phyloP scores from a whole-genome alignment of 495 filamentous ascomycete genomes.

The Xylaria cubensis region DNA sequence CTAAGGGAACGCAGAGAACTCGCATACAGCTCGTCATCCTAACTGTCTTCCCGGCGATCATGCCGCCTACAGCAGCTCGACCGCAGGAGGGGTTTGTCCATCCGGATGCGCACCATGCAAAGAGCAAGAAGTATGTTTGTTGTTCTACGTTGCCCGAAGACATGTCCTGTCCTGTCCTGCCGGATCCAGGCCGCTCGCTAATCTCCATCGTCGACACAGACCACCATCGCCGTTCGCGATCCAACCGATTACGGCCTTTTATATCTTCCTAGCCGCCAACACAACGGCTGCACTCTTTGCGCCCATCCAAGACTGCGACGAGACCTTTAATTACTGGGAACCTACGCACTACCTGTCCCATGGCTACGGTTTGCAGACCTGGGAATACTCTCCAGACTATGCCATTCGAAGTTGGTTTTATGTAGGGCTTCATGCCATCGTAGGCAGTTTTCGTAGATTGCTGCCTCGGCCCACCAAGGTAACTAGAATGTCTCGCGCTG shows the following conservation, averaged over 20 bases:
- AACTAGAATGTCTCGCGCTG: constrained; percentile 12
- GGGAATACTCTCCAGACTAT: constrained; percentile 98
- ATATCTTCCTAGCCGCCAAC: constrained; percentile 75
- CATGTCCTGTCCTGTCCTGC: background rate
- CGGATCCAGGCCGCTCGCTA: background rate
- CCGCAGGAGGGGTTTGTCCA: constrained; percentile 46
- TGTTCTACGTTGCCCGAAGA: background rate
- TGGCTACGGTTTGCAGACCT: constrained; percentile 94
- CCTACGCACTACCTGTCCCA: constrained; percentile 93
- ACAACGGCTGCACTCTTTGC: constrained; percentile 78
- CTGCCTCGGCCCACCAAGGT: constrained; percentile 65
- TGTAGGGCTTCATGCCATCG: constrained; percentile 78
- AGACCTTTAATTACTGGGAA: constrained; percentile 99
- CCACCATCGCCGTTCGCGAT: constrained; percentile 67
- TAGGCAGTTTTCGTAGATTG: constrained; percentile 68
- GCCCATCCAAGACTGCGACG: constrained; percentile 98
- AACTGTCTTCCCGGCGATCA: constrained; percentile 26
- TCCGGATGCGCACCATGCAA: constrained; percentile 53
- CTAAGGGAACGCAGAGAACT: background rate
- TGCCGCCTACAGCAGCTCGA: constrained; percentile 43
- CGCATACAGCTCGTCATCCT: background rate
- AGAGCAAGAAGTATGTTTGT: constrained; percentile 45
- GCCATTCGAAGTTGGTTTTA: constrained; percentile 98
- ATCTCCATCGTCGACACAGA: constrained; percentile 41
- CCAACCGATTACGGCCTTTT: constrained; percentile 76